Evolutionary conservation across 345 rosid genomes (phyloP).

Genomic region (Citrus maxima): DNA sequence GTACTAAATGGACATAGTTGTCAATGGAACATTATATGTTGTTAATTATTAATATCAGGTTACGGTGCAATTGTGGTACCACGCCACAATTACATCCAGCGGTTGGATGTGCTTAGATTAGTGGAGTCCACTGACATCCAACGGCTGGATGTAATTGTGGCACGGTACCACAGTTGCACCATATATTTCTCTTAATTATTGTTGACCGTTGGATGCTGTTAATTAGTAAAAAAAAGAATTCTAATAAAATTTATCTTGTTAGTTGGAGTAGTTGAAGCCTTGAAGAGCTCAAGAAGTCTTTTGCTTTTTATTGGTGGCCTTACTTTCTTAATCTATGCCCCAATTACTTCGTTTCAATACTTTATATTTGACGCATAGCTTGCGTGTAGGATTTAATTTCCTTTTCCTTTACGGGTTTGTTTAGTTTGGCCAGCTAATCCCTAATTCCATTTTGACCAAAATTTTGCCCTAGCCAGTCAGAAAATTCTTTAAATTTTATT

Average conservation of each 20-base stretch:
- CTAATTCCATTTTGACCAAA: neutral
- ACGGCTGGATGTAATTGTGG: too few relatives aligned
- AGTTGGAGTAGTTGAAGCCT: constrained; percentile 28
- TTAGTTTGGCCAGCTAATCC: constrained; percentile 4
- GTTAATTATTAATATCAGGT: neutral
- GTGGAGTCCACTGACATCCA: too few relatives aligned
- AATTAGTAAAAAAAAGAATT: too few relatives aligned
- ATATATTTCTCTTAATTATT: too few relatives aligned
- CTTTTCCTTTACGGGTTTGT: neutral
- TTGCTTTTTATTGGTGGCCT: constrained; percentile 11
- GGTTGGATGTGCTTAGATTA: too few relatives aligned
- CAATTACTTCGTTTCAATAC: neutral
- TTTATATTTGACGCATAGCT: neutral
- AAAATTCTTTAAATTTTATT: neutral
- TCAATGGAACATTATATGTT: neutral
- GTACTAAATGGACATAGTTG: too few relatives aligned
- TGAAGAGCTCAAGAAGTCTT: neutral
- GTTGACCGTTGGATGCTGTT: neutral
- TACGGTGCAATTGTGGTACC: too few relatives aligned
- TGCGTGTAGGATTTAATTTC: neutral
- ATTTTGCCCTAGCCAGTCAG: neutral
- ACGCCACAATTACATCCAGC: too few relatives aligned
- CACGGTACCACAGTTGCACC: too few relatives aligned
- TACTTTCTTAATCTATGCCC: neutral
- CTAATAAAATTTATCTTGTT: neutral